Evolutionary conservation across 192 early-diverging fungal genomes (phyloP).

Genomic region (Podila horticola): DNA sequence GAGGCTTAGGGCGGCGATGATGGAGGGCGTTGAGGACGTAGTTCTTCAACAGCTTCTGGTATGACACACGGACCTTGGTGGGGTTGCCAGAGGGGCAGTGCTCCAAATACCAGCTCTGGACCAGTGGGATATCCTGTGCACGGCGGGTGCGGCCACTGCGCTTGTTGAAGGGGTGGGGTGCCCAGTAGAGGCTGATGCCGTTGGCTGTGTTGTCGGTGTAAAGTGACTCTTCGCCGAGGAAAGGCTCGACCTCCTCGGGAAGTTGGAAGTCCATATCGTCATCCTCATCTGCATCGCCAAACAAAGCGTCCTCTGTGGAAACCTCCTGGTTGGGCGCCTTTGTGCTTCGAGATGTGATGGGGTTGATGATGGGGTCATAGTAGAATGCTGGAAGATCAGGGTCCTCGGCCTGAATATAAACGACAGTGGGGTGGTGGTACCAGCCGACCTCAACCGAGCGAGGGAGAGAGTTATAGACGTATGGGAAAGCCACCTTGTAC

Average conservation of each 20-base stretch:
- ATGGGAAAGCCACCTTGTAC: constrained; percentile 99
- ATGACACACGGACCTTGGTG: constrained; percentile 98
- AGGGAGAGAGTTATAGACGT: constrained; percentile 96
- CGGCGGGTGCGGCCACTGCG: constrained; percentile 90
- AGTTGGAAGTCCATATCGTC: constrained; percentile 86
- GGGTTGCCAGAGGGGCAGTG: constrained; percentile 93
- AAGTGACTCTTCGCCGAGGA: constrained; percentile 78
- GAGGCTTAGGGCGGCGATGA: constrained; percentile 86
- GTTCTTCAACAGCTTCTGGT: constrained; percentile 98
- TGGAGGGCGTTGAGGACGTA: constrained; percentile 94
- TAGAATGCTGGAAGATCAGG: constrained; percentile 98
- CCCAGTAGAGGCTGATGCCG: constrained; percentile 96
- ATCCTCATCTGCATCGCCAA: constrained; percentile 85
- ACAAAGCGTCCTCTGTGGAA: constrained; percentile 76
- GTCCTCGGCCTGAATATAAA: constrained; percentile 90
- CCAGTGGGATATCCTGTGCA: constrained; percentile 92
- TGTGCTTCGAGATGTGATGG: constrained; percentile 88
- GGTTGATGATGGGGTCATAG: constrained; percentile 97
- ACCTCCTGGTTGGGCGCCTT: constrained; percentile 54
- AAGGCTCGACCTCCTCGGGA: constrained; percentile 80
- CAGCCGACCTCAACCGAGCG: constrained; percentile 90
- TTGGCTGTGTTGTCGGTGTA: constrained; percentile 94
- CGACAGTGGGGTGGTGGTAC: constrained; percentile 95
- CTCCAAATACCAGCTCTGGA: constrained; percentile 99
- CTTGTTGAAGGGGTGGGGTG: constrained; percentile 96